Percentiles rank a stretch among this genome's conserved stretches.
These are phyloP conservation scores for Gloeopeniophorella convolvens DNA, from an alignment of 768 basidiomycete species.

Conservation along the genomic window DNA sequence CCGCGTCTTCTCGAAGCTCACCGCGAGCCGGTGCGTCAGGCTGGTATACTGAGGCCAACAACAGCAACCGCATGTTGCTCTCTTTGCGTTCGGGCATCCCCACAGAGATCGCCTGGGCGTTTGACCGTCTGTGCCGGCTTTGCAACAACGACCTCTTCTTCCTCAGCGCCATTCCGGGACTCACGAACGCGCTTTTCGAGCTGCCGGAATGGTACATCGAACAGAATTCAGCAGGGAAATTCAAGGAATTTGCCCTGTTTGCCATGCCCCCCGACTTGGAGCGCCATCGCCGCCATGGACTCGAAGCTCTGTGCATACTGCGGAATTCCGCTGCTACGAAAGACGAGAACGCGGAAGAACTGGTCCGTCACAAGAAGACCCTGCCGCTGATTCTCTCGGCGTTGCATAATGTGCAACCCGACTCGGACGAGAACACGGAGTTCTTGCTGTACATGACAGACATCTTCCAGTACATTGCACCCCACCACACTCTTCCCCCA, in stretches of 20 bases:
- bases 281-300: slow-evolving; percentile 64
- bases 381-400: slow-evolving; percentile 60
- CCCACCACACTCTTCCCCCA: slow-evolving; percentile 36
- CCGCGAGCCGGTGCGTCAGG: slow-evolving; percentile 35
- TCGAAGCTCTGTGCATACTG: slow-evolving; percentile 79
- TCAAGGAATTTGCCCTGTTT: slow-evolving; percentile 39
- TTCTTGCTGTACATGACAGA: slow-evolving; percentile 68
- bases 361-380: slow-evolving; percentile 54
- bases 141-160: slow-evolving; percentile 73
- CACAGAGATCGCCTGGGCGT: slow-evolving; percentile 81
- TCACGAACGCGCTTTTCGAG: slow-evolving; percentile 78
- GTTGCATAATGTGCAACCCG: slow-evolving; percentile 52
- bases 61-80: slow-evolving; percentile 87
- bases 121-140: slow-evolving; percentile 79
- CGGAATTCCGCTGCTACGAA: slow-evolving; percentile 76
- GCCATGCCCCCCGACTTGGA: slow-evolving; percentile 44
- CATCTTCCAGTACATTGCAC: slow-evolving; percentile 57
- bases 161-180: slow-evolving; percentile 64
- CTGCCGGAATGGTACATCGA: slow-evolving; percentile 84
- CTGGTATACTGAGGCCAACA: slow-evolving; percentile 78
- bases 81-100: slow-evolving; percentile 79
- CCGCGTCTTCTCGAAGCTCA: slow-evolving; percentile 4
- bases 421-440: slow-evolving; percentile 64
- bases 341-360: slow-evolving; percentile 56
- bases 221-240: slow-evolving; percentile 13